Evolutionary conservation across 371 early-diverging fungal genomes (phyloP).

Genomic region (Mortierella sp.): DNA sequence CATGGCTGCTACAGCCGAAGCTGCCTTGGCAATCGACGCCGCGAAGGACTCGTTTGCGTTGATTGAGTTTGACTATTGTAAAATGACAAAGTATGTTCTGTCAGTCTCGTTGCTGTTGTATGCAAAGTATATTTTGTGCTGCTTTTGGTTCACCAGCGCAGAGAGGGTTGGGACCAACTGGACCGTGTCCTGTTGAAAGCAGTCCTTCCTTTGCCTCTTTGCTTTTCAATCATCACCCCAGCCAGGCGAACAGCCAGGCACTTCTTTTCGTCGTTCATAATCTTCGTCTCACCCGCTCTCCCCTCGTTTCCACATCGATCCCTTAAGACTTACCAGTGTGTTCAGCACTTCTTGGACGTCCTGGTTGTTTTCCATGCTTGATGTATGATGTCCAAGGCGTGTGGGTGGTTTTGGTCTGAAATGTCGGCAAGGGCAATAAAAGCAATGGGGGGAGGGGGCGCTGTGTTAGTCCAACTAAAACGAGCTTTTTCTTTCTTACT

Average conservation of each 20-base stretch:
- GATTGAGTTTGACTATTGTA: background rate
- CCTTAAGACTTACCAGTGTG: conserved; percentile 29
- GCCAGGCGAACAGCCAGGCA: background rate
- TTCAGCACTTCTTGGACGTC: conserved; percentile 45
- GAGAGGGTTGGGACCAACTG: conserved; percentile 8
- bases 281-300: background rate
- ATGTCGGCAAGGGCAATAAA: background rate
- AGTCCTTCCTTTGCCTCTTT: background rate
- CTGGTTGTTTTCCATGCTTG: conserved; percentile 25
- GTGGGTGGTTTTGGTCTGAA: too few relatives aligned
- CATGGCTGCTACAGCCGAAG: conserved; percentile 1
- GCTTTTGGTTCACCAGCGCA: background rate
- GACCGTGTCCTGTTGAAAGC: conserved; percentile 11
- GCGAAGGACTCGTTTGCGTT: background rate
- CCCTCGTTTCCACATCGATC: background rate
- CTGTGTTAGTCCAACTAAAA: too few relatives aligned
- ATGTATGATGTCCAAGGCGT: background rate
- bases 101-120: background rate
- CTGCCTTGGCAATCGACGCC: conserved; percentile 4
- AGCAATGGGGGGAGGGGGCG: too few relatives aligned
- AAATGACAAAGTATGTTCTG: background rate
- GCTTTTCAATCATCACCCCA: too few relatives aligned
- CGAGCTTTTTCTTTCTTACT: too few relatives aligned
- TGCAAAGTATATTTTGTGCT: background rate
- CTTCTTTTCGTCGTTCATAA: too few relatives aligned